These are phyloP conservation scores for Euryodendron excelsum DNA, from an alignment of 148 eudicot genomes.

Conservation along the genomic window DNA sequence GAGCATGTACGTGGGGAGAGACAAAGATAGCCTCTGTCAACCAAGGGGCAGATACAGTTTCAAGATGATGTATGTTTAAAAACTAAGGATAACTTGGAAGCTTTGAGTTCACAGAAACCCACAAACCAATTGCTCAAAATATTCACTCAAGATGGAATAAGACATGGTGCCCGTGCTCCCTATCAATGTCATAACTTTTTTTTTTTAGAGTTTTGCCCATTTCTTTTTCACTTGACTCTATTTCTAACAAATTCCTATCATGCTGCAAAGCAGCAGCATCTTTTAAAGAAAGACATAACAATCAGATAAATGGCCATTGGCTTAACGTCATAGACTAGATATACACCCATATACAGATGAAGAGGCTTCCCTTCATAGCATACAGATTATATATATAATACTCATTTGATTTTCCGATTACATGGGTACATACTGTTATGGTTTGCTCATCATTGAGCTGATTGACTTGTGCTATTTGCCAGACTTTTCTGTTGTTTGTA, in stretches of 20 bases:
- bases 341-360: background rate
- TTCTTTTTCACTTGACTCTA: background rate
- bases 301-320: background rate
- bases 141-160: background rate
- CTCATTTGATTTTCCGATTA: background rate
- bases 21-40: too few relatives aligned
- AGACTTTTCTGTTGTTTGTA: background rate
- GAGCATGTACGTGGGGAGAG: too few relatives aligned
- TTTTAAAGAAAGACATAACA: background rate
- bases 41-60: background rate
- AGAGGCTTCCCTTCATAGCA: background rate
- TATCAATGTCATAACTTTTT: background rate
- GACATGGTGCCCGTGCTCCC: background rate
- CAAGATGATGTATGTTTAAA: background rate
- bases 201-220: background rate
- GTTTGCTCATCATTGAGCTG: background rate
- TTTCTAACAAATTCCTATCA: too few relatives aligned
- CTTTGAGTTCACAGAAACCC: background rate
- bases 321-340: background rate
- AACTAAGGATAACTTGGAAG: background rate
- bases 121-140: background rate
- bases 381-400: background rate
- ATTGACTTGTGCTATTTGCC: background rate
- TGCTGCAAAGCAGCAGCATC: background rate
- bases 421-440: background rate